Conservation (phyloP, 2,329 filamentous ascomycete genomes). For the Fusarium sp. region DNA sequence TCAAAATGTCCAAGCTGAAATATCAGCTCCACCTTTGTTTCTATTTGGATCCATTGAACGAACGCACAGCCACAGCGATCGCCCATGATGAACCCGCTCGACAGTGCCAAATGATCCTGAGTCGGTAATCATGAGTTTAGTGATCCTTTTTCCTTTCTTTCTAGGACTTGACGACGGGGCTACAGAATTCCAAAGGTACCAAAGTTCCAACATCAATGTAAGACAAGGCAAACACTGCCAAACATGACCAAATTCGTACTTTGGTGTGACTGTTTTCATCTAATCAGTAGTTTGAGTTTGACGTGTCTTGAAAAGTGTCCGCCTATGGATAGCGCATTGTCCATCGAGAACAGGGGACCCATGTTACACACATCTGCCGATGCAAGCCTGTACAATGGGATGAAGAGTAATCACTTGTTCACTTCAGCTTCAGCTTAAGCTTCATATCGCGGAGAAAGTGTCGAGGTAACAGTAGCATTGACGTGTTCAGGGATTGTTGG, state of each 20-base stretch:
- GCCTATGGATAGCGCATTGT: background rate
- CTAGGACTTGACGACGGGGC: no score
- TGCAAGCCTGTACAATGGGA: background rate
- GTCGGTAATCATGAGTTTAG: slow-evolving; percentile 3
- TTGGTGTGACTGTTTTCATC: background rate
- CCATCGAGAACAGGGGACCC: background rate
- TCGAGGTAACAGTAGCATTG: background rate
- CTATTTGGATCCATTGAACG: background rate
- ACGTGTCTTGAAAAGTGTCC: background rate
- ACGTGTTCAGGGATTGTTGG: slow-evolving; percentile 33
- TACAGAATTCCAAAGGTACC: background rate
- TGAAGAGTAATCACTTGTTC: background rate
- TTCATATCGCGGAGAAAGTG: background rate
- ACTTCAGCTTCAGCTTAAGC: background rate
- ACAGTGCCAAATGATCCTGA: slow-evolving; percentile 1
- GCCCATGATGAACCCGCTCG: background rate
- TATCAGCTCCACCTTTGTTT: background rate
- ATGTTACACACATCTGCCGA: slow-evolving; percentile 20
- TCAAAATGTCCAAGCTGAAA: background rate
- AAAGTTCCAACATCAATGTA: background rate
- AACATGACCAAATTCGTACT: background rate
- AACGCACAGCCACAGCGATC: slow-evolving; percentile 26
- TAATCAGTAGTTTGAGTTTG: background rate
- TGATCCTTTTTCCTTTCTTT: background rate
- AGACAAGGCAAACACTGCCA: background rate